phyloP scores from a whole-genome alignment of 2,329 filamentous ascomycete species.

The Pseudogymnoascus sp. region DNA sequence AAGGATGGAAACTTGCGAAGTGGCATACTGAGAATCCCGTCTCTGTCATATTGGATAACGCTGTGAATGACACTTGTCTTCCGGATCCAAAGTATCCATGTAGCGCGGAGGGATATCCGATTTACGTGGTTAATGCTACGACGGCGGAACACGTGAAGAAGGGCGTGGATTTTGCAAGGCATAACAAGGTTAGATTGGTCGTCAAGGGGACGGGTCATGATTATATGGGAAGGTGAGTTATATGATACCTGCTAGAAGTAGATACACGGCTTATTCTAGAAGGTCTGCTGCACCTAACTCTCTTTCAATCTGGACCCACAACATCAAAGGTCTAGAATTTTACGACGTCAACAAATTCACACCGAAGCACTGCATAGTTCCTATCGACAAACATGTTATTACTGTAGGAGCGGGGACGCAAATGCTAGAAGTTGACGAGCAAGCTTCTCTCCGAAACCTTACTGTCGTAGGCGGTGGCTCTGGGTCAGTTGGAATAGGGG shows the following conservation, averaged over 20 bases:
- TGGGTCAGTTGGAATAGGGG: constrained; percentile 50
- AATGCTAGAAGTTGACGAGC: constrained; percentile 40
- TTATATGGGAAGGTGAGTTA: constrained; percentile 21
- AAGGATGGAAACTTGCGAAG: constrained; percentile 29
- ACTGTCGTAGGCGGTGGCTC: constrained; percentile 48
- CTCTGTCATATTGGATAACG: constrained; percentile 35
- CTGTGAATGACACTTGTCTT: constrained; percentile 43
- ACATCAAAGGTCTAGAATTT: constrained; percentile 35
- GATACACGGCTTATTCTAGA: constrained; percentile 27
- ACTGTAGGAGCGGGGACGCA: constrained; percentile 47
- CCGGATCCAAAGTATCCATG: constrained; percentile 34
- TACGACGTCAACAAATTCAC: constrained; percentile 33
- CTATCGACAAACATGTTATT: constrained; percentile 41
- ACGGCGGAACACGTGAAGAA: constrained; percentile 19
- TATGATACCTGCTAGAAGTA: constrained; percentile 21
- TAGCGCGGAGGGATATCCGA: constrained; percentile 32
- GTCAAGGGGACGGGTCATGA: constrained; percentile 41
- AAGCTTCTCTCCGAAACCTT: constrained; percentile 37
- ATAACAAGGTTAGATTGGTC: constrained; percentile 29
- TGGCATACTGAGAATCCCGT: constrained; percentile 34
- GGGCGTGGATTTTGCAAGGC: constrained; percentile 30
- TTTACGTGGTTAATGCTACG: constrained; percentile 32
- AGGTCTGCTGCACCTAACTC: constrained; percentile 35
- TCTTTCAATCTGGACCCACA: constrained; percentile 46
- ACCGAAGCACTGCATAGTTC: constrained; percentile 33